Percentiles rank a stretch among this genome's conserved stretches.
These are phyloP conservation scores for Eucalyptus regnans DNA, from an alignment of 345 rosid genomes.

Conservation along the genomic window DNA sequence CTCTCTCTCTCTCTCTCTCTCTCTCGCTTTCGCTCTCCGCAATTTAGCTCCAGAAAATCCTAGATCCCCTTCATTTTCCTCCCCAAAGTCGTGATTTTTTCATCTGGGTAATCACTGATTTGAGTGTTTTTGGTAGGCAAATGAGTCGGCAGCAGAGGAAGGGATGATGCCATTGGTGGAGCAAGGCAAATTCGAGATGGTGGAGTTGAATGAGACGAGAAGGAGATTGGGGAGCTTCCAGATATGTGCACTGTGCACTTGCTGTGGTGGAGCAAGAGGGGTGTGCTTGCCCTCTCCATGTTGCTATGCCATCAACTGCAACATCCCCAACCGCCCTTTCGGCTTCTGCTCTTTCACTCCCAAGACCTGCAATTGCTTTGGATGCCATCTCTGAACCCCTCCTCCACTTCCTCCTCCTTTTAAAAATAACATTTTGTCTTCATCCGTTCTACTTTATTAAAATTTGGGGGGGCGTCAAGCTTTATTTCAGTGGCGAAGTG, in stretches of 20 bases:
- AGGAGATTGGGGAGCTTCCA: conserved; percentile 76
- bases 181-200: conserved; percentile 30
- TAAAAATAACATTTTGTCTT: background rate
- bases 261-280: conserved; percentile 87
- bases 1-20: background rate
- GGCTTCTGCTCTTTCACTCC: conserved; percentile 98
- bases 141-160: conserved; percentile 23
- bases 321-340: conserved; percentile 91
- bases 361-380: conserved; percentile 87
- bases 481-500: background rate
- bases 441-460: background rate
- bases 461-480: background rate
- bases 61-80: background rate
- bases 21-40: background rate
- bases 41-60: background rate
- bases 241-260: conserved; percentile 90
- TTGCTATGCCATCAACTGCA: conserved; percentile 96
- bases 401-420: background rate
- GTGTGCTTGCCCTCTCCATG: conserved; percentile 84
- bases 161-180: conserved; percentile 18
- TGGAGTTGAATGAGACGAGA: conserved; percentile 69
- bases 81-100: conserved; percentile 12
- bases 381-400: conserved; percentile 58
- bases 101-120: background rate
- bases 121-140: background rate